A percentile compares a stretch with the other conserved stretches of the same genome.
phyloP scores from a whole-genome alignment of 2,329 filamentous ascomycete genomes.

The Trichoderma pleuroti region DNA sequence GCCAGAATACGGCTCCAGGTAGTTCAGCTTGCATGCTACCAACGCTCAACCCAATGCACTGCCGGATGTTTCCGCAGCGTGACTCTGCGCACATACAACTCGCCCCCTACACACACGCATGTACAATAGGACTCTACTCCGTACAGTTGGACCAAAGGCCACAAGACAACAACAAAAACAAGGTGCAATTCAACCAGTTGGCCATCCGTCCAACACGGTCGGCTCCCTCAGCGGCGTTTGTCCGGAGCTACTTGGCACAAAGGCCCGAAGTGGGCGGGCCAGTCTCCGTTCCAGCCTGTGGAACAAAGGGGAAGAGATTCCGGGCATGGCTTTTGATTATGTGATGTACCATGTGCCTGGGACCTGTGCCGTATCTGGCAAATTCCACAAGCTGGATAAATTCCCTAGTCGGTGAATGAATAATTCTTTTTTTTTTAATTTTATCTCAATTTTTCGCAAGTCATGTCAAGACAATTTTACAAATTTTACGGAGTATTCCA shows the following conservation, averaged over 20 bases:
- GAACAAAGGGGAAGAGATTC: conserved; percentile 7
- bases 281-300: conserved; percentile 13
- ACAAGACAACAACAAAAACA: not conserved
- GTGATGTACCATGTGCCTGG: conserved; percentile 5
- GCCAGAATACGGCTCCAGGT: not conserved
- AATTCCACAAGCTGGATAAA: not conserved
- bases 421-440: not conserved
- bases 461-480: not conserved
- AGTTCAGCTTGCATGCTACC: not conserved
- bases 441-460: not conserved
- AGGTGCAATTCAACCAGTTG: not conserved
- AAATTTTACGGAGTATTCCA: too few species aligned
- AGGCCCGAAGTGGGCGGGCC: conserved; percentile 16
- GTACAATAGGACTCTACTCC: too few species aligned
- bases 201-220: not conserved
- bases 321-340: too few species aligned
- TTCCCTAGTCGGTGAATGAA: not conserved
- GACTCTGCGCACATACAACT: not conserved
- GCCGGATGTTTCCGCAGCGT: not conserved
- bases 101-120: not conserved
- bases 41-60: not conserved
- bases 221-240: conserved; percentile 7
- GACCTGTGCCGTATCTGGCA: not conserved
- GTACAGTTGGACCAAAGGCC: too few species aligned
- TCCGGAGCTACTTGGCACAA: conserved; percentile 12